Conservation (phyloP, 2,329 filamentous ascomycete genomes). For the Xylariaceae sp. region DNA sequence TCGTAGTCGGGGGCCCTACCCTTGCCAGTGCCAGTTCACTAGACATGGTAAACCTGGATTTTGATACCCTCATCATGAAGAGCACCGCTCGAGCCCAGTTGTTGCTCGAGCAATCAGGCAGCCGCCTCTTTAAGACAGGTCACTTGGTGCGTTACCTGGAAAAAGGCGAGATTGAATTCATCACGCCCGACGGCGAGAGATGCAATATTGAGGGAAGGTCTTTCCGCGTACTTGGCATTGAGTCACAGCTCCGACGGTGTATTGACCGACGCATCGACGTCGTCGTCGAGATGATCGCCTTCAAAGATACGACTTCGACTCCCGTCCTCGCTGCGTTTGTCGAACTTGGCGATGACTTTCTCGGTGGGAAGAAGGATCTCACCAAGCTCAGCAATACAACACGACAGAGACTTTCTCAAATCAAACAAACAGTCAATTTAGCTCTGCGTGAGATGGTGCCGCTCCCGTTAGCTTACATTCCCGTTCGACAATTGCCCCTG, state of each 20-base stretch:
- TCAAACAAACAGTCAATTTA: constrained; percentile 52
- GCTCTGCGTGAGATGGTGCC: constrained; percentile 49
- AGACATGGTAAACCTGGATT: constrained; percentile 42
- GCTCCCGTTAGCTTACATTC: constrained; percentile 57
- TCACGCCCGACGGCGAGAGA: constrained; percentile 53
- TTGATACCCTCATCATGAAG: constrained; percentile 33
- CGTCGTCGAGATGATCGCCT: constrained; percentile 55
- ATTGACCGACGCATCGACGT: constrained; percentile 56
- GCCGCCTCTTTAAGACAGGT: constrained; percentile 54
- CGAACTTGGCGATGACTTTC: constrained; percentile 52
- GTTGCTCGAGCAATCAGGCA: constrained; percentile 35
- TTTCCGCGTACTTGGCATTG: constrained; percentile 53
- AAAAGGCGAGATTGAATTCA: constrained; percentile 56
- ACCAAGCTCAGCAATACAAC: constrained; percentile 48
- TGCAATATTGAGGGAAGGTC: constrained; percentile 48
- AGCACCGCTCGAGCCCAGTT: constrained; percentile 30
- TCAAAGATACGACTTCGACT: constrained; percentile 48
- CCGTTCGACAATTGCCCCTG: constrained; percentile 55
- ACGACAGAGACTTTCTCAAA: constrained; percentile 52
- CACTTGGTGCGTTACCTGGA: constrained; percentile 58
- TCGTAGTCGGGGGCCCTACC: constrained; percentile 65
- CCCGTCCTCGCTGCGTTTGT: constrained; percentile 57
- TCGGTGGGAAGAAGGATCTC: constrained; percentile 48
- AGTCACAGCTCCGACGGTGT: constrained; percentile 54
- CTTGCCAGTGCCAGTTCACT: constrained; percentile 51